A percentile compares a stretch with the other conserved stretches of the same genome.
phyloP scores from a whole-genome alignment of 1,139 yeast species.

The Protomyces arabidopsidicola region DNA sequence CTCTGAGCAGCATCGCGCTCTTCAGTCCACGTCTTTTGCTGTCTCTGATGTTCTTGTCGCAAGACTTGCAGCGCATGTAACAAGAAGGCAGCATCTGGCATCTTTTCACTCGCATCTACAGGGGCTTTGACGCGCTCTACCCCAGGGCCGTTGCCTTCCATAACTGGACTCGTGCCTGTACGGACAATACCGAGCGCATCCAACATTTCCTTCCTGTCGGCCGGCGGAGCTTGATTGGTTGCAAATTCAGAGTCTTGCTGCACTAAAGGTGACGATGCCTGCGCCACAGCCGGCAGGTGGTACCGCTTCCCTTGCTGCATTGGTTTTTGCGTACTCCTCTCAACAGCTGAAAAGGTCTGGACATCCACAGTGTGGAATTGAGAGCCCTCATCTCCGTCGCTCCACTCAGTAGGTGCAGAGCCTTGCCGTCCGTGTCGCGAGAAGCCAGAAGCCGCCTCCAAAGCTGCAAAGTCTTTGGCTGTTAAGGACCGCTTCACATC shows the following conservation, averaged over 20 bases:
- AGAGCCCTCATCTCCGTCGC: neutral
- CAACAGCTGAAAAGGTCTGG: neutral
- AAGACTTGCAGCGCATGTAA: slow-evolving; percentile 2
- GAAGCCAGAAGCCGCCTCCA: neutral
- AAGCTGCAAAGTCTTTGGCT: neutral
- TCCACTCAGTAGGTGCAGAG: neutral
- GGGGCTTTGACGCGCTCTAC: neutral
- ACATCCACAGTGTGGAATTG: neutral
- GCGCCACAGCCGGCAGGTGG: neutral
- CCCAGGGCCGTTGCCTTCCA: neutral
- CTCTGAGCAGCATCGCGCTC: neutral
- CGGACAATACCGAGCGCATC: neutral
- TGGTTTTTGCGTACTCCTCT: neutral
- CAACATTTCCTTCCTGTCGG: neutral
- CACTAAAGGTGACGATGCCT: neutral
- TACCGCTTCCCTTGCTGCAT: neutral
- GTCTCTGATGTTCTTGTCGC: neutral
- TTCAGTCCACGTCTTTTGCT: neutral
- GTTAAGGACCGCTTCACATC: neutral
- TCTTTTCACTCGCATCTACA: neutral
- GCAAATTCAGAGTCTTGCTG: neutral
- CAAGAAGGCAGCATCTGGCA: neutral
- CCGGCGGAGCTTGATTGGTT: neutral
- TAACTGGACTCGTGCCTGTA: neutral
- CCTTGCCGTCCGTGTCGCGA: neutral